Conservation (phyloP, 805 yeast species). For the Saccharomycopsis fibuligera region DNA sequence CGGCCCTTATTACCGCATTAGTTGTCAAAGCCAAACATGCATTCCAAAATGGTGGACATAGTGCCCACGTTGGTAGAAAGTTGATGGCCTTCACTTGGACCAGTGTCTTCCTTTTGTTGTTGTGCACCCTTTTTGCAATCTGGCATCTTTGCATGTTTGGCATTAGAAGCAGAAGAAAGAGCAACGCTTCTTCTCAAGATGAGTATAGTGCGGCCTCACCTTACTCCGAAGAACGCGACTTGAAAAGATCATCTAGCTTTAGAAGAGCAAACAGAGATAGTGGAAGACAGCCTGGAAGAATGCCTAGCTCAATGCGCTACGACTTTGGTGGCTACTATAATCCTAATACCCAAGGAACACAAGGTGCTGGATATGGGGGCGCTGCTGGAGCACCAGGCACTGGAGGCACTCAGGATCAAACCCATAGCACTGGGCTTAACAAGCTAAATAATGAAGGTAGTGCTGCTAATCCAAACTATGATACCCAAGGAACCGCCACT, state of each 20-base stretch:
- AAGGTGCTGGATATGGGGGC: too few species aligned
- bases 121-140: background rate
- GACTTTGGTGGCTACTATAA: too few species aligned
- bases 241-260: background rate
- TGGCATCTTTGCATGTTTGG: background rate
- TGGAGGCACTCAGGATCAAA: too few species aligned
- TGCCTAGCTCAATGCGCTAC: too few species aligned
- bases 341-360: too few species aligned
- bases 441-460: too few species aligned
- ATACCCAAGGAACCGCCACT: too few species aligned
- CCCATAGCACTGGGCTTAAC: too few species aligned
- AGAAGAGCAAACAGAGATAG: background rate
- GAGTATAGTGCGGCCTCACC: too few species aligned
- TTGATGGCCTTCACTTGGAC: constrained; percentile 64
- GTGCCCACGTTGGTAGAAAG: constrained; percentile 40
- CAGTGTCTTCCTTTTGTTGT: constrained; percentile 27
- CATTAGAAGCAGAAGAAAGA: background rate
- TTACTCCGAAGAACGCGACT: background rate
- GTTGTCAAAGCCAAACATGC: constrained; percentile 46
- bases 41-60: constrained; percentile 38
- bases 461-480: too few species aligned
- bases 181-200: background rate
- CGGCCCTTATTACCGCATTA: constrained; percentile 47
- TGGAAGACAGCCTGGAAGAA: too few species aligned
- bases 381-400: too few species aligned